phyloP scores from a whole-genome alignment of 352 stramenopile species.

The Halophytophthora batemanensis region DNA sequence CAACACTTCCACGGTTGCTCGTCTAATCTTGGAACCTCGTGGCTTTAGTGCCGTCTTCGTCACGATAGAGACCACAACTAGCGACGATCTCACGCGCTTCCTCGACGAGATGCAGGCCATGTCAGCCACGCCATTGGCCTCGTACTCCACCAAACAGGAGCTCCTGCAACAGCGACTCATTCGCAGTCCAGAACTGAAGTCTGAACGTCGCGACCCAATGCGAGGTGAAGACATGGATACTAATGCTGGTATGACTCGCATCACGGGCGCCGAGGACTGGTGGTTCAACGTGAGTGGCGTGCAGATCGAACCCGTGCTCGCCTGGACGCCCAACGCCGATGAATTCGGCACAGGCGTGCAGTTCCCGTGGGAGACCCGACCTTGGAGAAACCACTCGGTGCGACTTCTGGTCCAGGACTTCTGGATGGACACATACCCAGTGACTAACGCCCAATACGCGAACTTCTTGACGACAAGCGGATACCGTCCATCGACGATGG shows the following conservation, averaged over 20 bases:
- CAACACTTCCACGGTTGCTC: slow-evolving; percentile 7
- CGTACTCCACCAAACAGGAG: slow-evolving; percentile 37
- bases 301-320: slow-evolving; percentile 71
- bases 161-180: slow-evolving; percentile 43
- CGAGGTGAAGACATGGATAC: not conserved
- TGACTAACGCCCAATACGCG: slow-evolving; percentile 73
- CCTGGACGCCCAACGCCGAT: slow-evolving; percentile 59
- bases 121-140: slow-evolving; percentile 39
- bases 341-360: slow-evolving; percentile 73
- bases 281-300: slow-evolving; percentile 82
- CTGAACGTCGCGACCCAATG: not conserved
- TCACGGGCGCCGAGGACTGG: slow-evolving; percentile 49
- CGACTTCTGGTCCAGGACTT: slow-evolving; percentile 68
- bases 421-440: slow-evolving; percentile 63
- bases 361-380: slow-evolving; percentile 78
- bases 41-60: slow-evolving; percentile 63
- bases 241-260: slow-evolving; percentile 39
- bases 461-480: slow-evolving; percentile 49
- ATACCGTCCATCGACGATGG: slow-evolving; percentile 51
- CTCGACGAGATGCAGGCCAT: slow-evolving; percentile 47
- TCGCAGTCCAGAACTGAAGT: not conserved
- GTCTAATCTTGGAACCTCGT: slow-evolving; percentile 47
- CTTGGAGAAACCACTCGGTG: slow-evolving; percentile 77
- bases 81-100: slow-evolving; percentile 35
- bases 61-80: slow-evolving; percentile 6